Percentiles rank a stretch among this genome's conserved stretches.
phyloP scores from a whole-genome alignment of 305 asterid species.

The Solanum aculeatissimum region DNA sequence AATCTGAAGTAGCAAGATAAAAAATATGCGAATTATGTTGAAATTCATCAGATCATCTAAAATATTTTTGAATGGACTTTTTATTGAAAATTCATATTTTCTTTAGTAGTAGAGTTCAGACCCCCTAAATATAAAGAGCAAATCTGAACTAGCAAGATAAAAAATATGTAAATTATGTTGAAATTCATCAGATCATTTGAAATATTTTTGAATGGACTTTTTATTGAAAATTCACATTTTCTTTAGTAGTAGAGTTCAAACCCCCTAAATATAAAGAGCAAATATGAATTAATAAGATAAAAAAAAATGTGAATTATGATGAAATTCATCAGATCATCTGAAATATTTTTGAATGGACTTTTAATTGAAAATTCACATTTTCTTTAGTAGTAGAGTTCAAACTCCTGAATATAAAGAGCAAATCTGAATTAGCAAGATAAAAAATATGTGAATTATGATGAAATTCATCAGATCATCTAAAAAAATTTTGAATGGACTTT shows the following conservation, averaged over 20 bases:
- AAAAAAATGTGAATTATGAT: neutral
- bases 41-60: too few species aligned
- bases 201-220: neutral
- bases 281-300: neutral
- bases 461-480: neutral
- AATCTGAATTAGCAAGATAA: neutral
- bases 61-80: too few species aligned
- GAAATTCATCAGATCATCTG: neutral
- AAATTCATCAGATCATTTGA: neutral
- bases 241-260: neutral
- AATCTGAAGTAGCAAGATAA: neutral
- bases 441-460: neutral
- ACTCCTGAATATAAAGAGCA: neutral
- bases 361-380: neutral
- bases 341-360: neutral
- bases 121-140: neutral
- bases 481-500: neutral
- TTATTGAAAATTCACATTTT: neutral
- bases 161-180: neutral
- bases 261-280: neutral
- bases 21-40: neutral
- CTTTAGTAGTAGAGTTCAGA: too few species aligned
- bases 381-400: neutral
- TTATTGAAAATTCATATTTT: too few species aligned
- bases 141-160: neutral